A percentile compares a stretch with the other conserved stretches of the same genome.
phyloP scores from a whole-genome alignment of 2,329 filamentous ascomycete species.

The Dactylonectria estremocensis region DNA sequence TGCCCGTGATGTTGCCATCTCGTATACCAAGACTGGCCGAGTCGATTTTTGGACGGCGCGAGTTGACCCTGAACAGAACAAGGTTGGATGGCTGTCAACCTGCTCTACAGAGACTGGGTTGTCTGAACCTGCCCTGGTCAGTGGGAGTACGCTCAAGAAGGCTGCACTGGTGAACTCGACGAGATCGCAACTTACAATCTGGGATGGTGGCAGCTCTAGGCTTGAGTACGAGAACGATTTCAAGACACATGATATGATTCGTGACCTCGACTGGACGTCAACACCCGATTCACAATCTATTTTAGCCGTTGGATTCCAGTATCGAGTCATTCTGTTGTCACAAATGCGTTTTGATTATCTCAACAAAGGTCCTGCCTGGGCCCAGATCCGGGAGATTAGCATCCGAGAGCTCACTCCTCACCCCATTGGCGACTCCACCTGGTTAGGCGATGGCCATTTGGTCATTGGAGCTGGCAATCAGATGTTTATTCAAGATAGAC shows the following conservation, averaged over 20 bases:
- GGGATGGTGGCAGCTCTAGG: conserved; percentile 87
- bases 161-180: conserved; percentile 84
- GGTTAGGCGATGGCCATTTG: conserved; percentile 88
- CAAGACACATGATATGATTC: conserved; percentile 80
- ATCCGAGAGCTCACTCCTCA: conserved; percentile 88
- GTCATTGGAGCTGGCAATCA: conserved; percentile 94
- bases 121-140: conserved; percentile 80
- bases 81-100: conserved; percentile 86
- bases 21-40: conserved; percentile 82
- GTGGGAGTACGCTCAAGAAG: conserved; percentile 89
- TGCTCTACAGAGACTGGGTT: conserved; percentile 87
- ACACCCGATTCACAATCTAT: conserved; percentile 92
- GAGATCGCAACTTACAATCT: conserved; percentile 86
- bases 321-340: conserved; percentile 84
- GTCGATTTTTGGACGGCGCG: conserved; percentile 90
- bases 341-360: conserved; percentile 95
- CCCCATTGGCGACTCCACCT: conserved; percentile 93
- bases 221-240: conserved; percentile 87
- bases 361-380: conserved; percentile 91
- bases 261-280: conserved; percentile 94
- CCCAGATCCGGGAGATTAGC: conserved; percentile 84
- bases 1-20: conserved; percentile 87
- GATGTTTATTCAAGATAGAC: conserved; percentile 85
- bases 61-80: conserved; percentile 71
- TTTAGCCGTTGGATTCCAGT: conserved; percentile 92